phyloP scores from a whole-genome alignment of 2,329 filamentous ascomycete genomes.

The Ceratocystis eucalypticola region DNA sequence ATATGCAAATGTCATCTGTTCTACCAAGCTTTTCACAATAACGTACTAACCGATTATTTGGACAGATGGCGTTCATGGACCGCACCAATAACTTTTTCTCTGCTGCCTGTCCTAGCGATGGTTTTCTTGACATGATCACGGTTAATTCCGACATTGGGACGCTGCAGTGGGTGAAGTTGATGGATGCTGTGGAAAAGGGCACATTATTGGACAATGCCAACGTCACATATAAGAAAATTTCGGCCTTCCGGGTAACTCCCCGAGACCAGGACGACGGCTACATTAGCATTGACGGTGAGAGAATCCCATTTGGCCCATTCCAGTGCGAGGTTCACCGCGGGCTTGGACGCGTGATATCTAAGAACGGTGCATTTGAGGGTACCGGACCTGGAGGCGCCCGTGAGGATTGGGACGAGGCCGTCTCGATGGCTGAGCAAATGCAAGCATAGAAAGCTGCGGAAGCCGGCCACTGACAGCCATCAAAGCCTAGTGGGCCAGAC shows the following conservation, averaged over 20 bases:
- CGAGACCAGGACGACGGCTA: slow-evolving; percentile 58
- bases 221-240: slow-evolving; percentile 70
- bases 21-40: neutral
- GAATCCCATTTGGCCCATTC: slow-evolving; percentile 73
- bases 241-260: slow-evolving; percentile 76
- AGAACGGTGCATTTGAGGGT: slow-evolving; percentile 58
- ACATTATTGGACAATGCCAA: slow-evolving; percentile 67
- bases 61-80: slow-evolving; percentile 77
- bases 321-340: slow-evolving; percentile 79
- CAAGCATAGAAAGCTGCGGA: slow-evolving; percentile 19
- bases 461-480: slow-evolving; percentile 12
- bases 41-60: neutral
- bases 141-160: slow-evolving; percentile 64
- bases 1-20: neutral
- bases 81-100: slow-evolving; percentile 79
- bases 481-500: neutral
- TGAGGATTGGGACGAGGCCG: slow-evolving; percentile 34
- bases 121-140: slow-evolving; percentile 70
- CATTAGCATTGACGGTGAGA: slow-evolving; percentile 90
- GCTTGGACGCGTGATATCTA: slow-evolving; percentile 73
- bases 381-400: slow-evolving; percentile 31
- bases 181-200: slow-evolving; percentile 58
- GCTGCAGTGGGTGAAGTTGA: slow-evolving; percentile 50
- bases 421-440: slow-evolving; percentile 25
- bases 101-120: slow-evolving; percentile 68